These are phyloP conservation scores for Pichia scutulata DNA, from an alignment of 805 yeast genomes.

Conservation along the genomic window DNA sequence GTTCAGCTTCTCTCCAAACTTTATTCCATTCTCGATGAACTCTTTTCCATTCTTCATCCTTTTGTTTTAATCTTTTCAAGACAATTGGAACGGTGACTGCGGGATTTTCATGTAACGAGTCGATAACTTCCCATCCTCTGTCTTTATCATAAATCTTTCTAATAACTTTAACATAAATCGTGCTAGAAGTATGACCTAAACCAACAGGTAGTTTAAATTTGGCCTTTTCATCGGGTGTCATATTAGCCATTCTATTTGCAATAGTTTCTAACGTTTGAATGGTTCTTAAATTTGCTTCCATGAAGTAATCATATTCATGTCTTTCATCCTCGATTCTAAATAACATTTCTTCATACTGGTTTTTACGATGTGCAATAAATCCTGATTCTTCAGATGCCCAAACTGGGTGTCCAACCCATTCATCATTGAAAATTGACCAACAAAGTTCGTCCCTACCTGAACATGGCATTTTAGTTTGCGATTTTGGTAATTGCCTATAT, in stretches of 20 bases:
- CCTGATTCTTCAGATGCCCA: conserved; percentile 99
- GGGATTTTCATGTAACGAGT: conserved; percentile 92
- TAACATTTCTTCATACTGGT: conserved; percentile 93
- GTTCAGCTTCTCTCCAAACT: conserved; percentile 98
- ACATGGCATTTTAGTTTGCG: conserved; percentile 94
- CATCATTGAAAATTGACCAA: conserved; percentile 97
- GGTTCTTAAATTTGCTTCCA: conserved; percentile 91
- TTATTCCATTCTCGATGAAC: conserved; percentile 98
- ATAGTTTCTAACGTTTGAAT: conserved; percentile 93
- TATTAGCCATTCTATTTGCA: conserved; percentile 86
- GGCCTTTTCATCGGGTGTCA: conserved; percentile 79
- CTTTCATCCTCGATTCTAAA: conserved; percentile 96
- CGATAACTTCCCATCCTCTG: conserved; percentile 92
- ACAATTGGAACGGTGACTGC: conserved; percentile 93
- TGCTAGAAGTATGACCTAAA: conserved; percentile 81
- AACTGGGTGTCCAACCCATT: conserved; percentile 99
- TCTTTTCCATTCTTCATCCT: conserved; percentile 98
- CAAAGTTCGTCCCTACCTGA: conserved; percentile 98
- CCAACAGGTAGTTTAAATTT: conserved; percentile 86
- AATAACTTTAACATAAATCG: conserved; percentile 89
- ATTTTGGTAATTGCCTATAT: conserved; percentile 84
- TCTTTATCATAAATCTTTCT: conserved; percentile 90
- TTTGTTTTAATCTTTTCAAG: conserved; percentile 85
- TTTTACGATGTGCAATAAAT: conserved; percentile 96
- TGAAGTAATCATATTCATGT: conserved; percentile 91